phyloP scores from a whole-genome alignment of 371 early-diverging fungal species.

The Lichtheimia corymbifera region DNA sequence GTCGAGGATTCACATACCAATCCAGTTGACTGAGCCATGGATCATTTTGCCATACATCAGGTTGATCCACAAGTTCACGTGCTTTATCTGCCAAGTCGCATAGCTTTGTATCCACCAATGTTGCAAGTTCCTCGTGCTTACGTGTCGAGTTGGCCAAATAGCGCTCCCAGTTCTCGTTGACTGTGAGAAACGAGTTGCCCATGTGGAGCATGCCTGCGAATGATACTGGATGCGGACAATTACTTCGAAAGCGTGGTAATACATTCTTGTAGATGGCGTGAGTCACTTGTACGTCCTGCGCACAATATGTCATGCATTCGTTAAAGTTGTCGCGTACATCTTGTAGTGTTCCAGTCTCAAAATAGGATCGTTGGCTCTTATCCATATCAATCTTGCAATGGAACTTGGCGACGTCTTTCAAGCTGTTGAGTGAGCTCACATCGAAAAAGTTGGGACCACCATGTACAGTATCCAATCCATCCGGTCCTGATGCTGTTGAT shows the following conservation, averaged over 20 bases:
- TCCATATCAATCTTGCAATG: slow-evolving; percentile 75
- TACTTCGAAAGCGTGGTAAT: slow-evolving; percentile 70
- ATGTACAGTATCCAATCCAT: slow-evolving; percentile 1
- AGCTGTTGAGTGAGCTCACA: slow-evolving; percentile 78
- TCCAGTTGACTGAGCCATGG: slow-evolving; percentile 90
- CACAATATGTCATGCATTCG: slow-evolving; percentile 82
- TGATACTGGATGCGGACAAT: slow-evolving; percentile 93
- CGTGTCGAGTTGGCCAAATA: slow-evolving; percentile 61
- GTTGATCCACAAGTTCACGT: slow-evolving; percentile 28
- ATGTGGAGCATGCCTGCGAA: slow-evolving; percentile 92
- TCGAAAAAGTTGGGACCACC: slow-evolving; percentile 50
- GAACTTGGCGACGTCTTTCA: slow-evolving; percentile 78
- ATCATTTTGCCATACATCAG: slow-evolving; percentile 53
- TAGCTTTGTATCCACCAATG: slow-evolving; percentile 62
- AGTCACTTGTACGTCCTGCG: slow-evolving; percentile 85
- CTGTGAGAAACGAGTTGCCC: slow-evolving; percentile 86
- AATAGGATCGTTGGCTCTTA: slow-evolving; percentile 73
- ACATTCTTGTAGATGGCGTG: slow-evolving; percentile 70
- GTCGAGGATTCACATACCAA: slow-evolving; percentile 67
- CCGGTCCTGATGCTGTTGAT: slow-evolving; percentile 4
- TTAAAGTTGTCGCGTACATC: slow-evolving; percentile 65
- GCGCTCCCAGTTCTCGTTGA: slow-evolving; percentile 75
- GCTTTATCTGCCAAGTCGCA: slow-evolving; percentile 71
- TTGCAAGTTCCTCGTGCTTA: slow-evolving; percentile 56
- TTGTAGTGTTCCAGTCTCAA: slow-evolving; percentile 60